Evolutionary conservation across 1,284 basidiomycete species (phyloP).

Genomic region (Stereum hirsutum): DNA sequence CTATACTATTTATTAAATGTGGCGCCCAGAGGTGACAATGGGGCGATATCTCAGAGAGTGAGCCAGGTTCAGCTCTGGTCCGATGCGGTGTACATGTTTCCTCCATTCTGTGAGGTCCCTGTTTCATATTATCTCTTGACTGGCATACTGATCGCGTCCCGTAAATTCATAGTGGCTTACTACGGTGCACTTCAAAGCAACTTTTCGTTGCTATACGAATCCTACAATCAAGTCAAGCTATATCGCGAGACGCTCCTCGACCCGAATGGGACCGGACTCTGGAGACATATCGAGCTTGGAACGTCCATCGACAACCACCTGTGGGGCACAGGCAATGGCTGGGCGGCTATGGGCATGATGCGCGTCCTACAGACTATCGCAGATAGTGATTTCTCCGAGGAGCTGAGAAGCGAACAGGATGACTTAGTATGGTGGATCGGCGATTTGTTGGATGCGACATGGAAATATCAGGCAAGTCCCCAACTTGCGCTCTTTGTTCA

Average conservation of each 20-base stretch:
- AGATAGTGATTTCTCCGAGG: constrained; percentile 29
- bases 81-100: constrained; percentile 65
- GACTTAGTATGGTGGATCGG: constrained; percentile 49
- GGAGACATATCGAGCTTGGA: constrained; percentile 45
- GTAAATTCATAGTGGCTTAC: no score
- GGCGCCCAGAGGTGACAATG: constrained; percentile 44
- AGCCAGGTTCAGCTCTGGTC: constrained; percentile 45
- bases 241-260: constrained; percentile 44
- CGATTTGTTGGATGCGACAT: constrained; percentile 44
- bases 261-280: constrained; percentile 34
- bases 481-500: no score
- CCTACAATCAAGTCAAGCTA: constrained; percentile 58
- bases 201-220: constrained; percentile 40
- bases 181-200: constrained; percentile 45
- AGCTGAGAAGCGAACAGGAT: constrained; percentile 32
- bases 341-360: constrained; percentile 62
- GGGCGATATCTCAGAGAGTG: constrained; percentile 59
- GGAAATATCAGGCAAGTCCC: constrained; percentile 33
- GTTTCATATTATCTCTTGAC: no score
- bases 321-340: constrained; percentile 57
- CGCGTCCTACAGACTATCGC: constrained; percentile 50
- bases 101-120: no score
- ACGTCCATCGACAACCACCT: constrained; percentile 35
- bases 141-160: no score
- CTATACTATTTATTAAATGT: constrained; percentile 49